Conservation (phyloP, 257 asterid genomes). For the Penstemon eatonii region DNA sequence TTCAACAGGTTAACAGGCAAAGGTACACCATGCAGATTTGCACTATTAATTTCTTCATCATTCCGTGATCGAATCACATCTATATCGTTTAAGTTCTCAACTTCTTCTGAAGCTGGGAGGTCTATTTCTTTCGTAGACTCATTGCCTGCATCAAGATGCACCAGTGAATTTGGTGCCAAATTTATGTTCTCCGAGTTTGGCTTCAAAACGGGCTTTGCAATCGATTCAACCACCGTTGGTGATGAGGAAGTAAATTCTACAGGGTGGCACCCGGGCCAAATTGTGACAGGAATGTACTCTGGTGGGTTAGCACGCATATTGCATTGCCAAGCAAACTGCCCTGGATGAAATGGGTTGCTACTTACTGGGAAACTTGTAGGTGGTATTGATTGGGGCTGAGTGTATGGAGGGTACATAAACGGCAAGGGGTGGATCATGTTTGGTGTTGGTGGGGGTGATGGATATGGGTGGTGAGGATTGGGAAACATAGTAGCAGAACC, state of each 20-base stretch:
- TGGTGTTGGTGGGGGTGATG: constrained; percentile 91
- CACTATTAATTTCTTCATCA: constrained; percentile 35
- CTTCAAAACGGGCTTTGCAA: constrained; percentile 43
- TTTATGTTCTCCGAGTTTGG: constrained; percentile 48
- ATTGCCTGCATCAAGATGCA: constrained; percentile 57
- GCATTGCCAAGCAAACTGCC: constrained; percentile 80
- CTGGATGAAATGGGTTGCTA: constrained; percentile 64
- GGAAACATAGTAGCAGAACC: constrained; percentile 72
- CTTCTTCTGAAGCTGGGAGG: constrained; percentile 57
- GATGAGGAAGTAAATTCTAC: constrained; percentile 61
- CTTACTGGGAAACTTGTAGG: constrained; percentile 64
- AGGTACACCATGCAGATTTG: constrained; percentile 41
- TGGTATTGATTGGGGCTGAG: constrained; percentile 70
- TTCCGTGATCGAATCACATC: constrained; percentile 42
- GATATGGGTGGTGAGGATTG: constrained; percentile 78
- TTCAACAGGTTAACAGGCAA: constrained; percentile 40
- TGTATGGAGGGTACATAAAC: constrained; percentile 73
- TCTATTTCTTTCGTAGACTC: constrained; percentile 61
- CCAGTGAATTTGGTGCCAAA: constrained; percentile 53
- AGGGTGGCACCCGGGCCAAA: constrained; percentile 83
- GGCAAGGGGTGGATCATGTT: constrained; percentile 88
- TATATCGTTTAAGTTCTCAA: constrained; percentile 43
- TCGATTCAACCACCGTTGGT: constrained; percentile 62
- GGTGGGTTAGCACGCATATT: constrained; percentile 55
- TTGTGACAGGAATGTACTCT: constrained; percentile 61